Evolutionary conservation across 2,329 filamentous ascomycete species (phyloP).

Genomic region (Calonectria leucothoes): DNA sequence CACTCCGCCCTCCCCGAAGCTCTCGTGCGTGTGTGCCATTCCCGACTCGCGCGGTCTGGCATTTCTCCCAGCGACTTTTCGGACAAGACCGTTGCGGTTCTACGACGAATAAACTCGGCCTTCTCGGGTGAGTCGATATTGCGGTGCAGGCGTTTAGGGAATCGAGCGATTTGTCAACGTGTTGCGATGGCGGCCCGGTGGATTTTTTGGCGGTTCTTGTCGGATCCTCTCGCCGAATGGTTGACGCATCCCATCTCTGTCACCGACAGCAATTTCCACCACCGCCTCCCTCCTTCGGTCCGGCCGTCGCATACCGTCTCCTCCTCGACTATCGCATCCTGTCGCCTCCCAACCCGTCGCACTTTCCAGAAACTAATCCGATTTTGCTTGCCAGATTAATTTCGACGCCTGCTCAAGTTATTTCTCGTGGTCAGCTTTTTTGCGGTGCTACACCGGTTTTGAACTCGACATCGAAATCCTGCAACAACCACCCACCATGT

Average conservation of each 20-base stretch:
- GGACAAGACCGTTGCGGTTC: slow-evolving; percentile 32
- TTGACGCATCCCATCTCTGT: slow-evolving; percentile 37
- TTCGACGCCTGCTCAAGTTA: slow-evolving; percentile 27
- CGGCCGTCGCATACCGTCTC: slow-evolving; percentile 29
- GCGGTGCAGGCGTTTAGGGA: slow-evolving; percentile 23
- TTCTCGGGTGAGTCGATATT: slow-evolving; percentile 36
- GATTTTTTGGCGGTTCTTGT: slow-evolving; percentile 35
- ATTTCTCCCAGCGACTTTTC: slow-evolving; percentile 36
- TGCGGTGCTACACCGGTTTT: slow-evolving; percentile 31
- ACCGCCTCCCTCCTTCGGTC: slow-evolving; percentile 26
- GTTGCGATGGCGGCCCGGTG: slow-evolving; percentile 37
- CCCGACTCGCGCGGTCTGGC: slow-evolving; percentile 38
- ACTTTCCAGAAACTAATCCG: slow-evolving; percentile 29
- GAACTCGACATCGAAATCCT: slow-evolving; percentile 25
- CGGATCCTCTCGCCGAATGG: slow-evolving; percentile 35
- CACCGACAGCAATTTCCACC: slow-evolving; percentile 35
- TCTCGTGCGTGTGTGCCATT: slow-evolving; percentile 42
- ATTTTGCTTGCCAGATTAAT: slow-evolving; percentile 25
- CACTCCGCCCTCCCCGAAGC: slow-evolving; percentile 40
- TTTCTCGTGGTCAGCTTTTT: slow-evolving; percentile 14
- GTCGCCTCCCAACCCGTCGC: slow-evolving; percentile 11
- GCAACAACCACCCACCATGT: slow-evolving; percentile 48
- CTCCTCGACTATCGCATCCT: slow-evolving; percentile 25
- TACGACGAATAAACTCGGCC: slow-evolving; percentile 29
- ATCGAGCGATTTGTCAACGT: slow-evolving; percentile 32